Base-by-base conservation (phyloP, 768 basidiomycete genomes). In the Termitomyces sp. region DNA sequence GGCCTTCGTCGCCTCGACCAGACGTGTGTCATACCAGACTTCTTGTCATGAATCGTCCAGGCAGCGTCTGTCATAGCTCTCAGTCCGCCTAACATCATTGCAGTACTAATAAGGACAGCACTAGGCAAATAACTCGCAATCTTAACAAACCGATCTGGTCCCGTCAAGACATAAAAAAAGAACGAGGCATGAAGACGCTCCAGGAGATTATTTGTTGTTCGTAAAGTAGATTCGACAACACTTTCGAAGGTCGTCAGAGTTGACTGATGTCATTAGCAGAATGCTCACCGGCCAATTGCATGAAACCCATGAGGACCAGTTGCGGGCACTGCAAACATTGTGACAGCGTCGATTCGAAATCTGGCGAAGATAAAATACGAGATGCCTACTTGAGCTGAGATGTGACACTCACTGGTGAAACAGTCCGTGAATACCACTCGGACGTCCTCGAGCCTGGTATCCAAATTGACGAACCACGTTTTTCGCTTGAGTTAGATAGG, bases 171-270 rank as follows among this genome's bases (percentile, higher is more conserved):
- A 73, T 95, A 98, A 75, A 98, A 94, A 77, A 98, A 98, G 73
- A 96, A 95, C 0, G 96, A 98, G 2, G 95, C 95, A 69, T 99
- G 97, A 22, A 98, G 83, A 16, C 97, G 86, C 68, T 99, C 97
- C 20, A 98, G 80, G 6, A 98, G 81, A 67, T 99, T 99, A 72
- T 97, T 98, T 68, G 86, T 83, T 14, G 94, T 91, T 57, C 95
- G 83, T 32, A 97, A 78, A 14, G 90, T 86, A 1, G 93, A 94
- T 73, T 99, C 97, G 37, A 94, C 67, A 46, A 88, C 80, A 44
- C 94, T 95, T 58, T 29, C 29, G 37, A 51, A 27, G 52, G 39
- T 48, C 7, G 31, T 54, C 22, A 53, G 32, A 64, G 57, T 46
- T 58, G 29, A 42, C 22, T 64, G n/a, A 31, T 36, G 41, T 24